Base-by-base conservation (phyloP, 768 basidiomycete genomes). In the Multifurca ochricompacta region DNA sequence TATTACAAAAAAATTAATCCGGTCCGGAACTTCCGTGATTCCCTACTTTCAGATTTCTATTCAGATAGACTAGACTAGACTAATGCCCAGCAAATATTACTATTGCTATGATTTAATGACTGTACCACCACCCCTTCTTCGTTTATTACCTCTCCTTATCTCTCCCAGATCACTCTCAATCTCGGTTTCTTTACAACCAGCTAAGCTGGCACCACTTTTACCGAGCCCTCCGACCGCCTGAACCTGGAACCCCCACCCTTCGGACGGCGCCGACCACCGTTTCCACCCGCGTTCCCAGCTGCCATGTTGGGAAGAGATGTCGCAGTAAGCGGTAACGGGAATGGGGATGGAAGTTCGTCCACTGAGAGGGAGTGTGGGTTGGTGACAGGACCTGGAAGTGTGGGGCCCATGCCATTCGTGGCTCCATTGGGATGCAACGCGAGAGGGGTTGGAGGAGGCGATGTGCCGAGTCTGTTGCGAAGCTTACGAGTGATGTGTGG, bases 291-390 rank as follows among this genome's bases (percentile, higher is more conserved):
- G 31, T 57, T 58, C 36, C 57, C 60, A 27, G 58, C 56, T 45
- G 60, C 46, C 37, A 56, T 61, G 31, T 65, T 71, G 2, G 70
- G 72, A 36, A 72, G 66, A n/a, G 73, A 71, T 14, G 75, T 76
- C 4, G 78, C 73, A 6, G 82, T 85, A 10, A 91, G 77, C 1
- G 85, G 78, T 9, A 88, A 73, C 0, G 88, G 86, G 73, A 89
- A 91, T 10, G 86, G 87, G 0, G 90, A 91, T 3, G 89, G 87
- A 34, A 92, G 77, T 64, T 91, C 90, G 60, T 92, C 90, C 36
- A 91, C 84, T 3, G 86, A 78, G 42, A 91, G 82, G 5, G 90
- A 91, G 64, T 89, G 86, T 2, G 89, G 89, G 65, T 90, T 91
- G 34, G 84, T 82, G 62, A 87, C 79, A 18, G 85, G 80, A 0